These are phyloP conservation scores for Hordeum pubiflorum DNA, from an alignment of 202 grass and related monocot genomes.

Conservation along the genomic window DNA sequence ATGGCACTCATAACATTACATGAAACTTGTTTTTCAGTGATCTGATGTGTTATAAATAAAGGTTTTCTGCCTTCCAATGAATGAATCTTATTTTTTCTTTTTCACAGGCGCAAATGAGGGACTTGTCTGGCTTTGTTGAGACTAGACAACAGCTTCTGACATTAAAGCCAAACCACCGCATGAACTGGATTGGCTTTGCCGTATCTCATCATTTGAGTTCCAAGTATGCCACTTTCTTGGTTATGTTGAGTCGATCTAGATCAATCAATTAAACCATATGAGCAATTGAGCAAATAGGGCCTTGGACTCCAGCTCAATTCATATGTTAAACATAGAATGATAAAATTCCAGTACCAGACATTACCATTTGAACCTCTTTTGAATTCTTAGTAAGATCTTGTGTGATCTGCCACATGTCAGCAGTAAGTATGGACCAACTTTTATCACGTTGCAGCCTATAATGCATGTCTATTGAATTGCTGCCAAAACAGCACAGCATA, in stretches of 20 bases:
- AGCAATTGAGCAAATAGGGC: neutral
- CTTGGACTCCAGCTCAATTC: neutral
- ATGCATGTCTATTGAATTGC: neutral
- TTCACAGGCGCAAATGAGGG: slow-evolving; percentile 93
- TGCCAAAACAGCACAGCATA: neutral
- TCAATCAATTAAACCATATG: slow-evolving; percentile 15
- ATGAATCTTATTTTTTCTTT: slow-evolving; percentile 21
- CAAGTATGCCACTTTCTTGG: slow-evolving; percentile 58
- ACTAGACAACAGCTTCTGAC: slow-evolving; percentile 92
- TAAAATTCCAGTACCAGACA: neutral
- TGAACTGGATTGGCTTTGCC: slow-evolving; percentile 99
- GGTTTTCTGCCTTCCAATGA: slow-evolving; percentile 22
- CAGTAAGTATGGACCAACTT: neutral
- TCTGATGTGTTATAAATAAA: neutral
- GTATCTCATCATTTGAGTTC: slow-evolving; percentile 95
- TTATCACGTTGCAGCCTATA: slow-evolving; percentile 12
- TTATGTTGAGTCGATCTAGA: slow-evolving; percentile 2
- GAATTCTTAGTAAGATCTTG: neutral
- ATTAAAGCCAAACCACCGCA: slow-evolving; percentile 94
- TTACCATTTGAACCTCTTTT: neutral
- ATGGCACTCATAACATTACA: neutral
- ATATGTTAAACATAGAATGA: neutral
- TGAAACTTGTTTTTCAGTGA: neutral
- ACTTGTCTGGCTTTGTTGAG: slow-evolving; percentile 95
- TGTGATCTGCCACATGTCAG: neutral